Conservation (phyloP, 225 moss, liverwort and hornwort species). For the Marchantia polymorpha region DNA sequence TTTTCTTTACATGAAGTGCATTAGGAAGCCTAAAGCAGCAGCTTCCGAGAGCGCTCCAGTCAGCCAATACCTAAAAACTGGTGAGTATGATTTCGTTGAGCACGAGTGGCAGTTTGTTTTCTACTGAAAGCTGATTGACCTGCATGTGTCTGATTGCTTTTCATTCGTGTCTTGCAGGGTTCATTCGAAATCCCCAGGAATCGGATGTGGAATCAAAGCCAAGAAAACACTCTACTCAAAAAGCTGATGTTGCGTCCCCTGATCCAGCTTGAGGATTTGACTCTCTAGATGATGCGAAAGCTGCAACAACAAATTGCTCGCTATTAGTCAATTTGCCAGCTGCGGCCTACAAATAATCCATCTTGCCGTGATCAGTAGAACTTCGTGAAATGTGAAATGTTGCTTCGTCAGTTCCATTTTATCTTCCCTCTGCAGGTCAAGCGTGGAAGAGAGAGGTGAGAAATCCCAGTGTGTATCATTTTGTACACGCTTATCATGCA, state of each 20-base stretch:
- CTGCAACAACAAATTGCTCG: background rate
- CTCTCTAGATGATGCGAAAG: background rate
- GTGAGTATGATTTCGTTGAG: background rate
- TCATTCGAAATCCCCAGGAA: background rate
- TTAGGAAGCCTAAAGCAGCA: background rate
- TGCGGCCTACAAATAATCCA: background rate
- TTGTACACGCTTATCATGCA: too few relatives aligned
- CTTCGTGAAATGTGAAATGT: too few relatives aligned
- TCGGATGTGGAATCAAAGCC: background rate
- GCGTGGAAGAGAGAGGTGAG: too few relatives aligned
- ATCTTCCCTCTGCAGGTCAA: too few relatives aligned
- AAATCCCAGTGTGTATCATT: too few relatives aligned
- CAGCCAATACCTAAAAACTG: slow-evolving; percentile 1
- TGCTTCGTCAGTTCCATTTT: too few relatives aligned
- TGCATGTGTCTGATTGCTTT: too few relatives aligned
- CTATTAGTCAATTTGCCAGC: background rate
- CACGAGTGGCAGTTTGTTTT: background rate
- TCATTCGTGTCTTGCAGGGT: background rate
- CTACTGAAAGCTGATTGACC: background rate
- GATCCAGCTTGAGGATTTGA: background rate
- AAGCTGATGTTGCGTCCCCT: background rate
- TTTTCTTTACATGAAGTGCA: slow-evolving; percentile 10
- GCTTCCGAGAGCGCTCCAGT: background rate
- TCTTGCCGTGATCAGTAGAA: too few relatives aligned
- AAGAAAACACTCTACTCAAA: background rate